Percentiles rank a stretch among this genome's conserved stretches.
phyloP scores from a whole-genome alignment of 2,329 filamentous ascomycete species.

The Ophiostoma perfectum region DNA sequence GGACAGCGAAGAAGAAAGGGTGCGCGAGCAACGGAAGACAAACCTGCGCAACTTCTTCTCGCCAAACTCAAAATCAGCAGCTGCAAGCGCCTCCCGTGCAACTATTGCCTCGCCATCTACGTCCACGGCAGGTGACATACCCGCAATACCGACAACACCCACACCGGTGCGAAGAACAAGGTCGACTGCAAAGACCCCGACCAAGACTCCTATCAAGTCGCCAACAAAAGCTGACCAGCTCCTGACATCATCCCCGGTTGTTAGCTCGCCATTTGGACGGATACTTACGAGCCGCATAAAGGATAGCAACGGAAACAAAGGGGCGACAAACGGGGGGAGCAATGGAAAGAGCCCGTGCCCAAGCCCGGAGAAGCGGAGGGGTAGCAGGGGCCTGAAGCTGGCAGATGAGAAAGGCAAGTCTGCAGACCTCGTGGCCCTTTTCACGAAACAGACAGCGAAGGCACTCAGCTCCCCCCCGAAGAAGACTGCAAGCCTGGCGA shows the following conservation, averaged over 20 bases:
- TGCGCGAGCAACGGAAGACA: conserved; percentile 35
- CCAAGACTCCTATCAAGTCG: conserved; percentile 17
- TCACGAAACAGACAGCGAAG: conserved; percentile 56
- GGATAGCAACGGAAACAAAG: conserved; percentile 9
- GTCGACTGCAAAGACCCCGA: conserved; percentile 23
- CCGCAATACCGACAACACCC: conserved; percentile 32
- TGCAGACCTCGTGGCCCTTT: conserved; percentile 54
- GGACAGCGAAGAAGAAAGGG: conserved; percentile 45
- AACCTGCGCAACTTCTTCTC: conserved; percentile 52
- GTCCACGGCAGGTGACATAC: background rate
- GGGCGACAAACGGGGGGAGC: conserved; percentile 20
- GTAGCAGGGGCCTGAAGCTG: conserved; percentile 28
- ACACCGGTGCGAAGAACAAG: conserved; percentile 41
- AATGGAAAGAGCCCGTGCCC: conserved; percentile 38
- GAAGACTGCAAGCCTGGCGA: conserved; percentile 25
- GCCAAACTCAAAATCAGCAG: conserved; percentile 37
- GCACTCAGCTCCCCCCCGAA: conserved; percentile 36
- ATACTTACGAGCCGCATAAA: conserved; percentile 22
- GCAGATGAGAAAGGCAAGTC: conserved; percentile 48
- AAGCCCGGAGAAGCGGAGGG: conserved; percentile 42
- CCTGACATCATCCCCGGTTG: conserved; percentile 22
- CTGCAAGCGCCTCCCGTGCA: conserved; percentile 32
- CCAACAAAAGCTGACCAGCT: conserved; percentile 25
- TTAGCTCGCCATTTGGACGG: conserved; percentile 18
- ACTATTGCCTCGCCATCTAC: conserved; percentile 28